Base-by-base conservation (phyloP, 148 eudicot species). In the Nyssa sinensis region DNA sequence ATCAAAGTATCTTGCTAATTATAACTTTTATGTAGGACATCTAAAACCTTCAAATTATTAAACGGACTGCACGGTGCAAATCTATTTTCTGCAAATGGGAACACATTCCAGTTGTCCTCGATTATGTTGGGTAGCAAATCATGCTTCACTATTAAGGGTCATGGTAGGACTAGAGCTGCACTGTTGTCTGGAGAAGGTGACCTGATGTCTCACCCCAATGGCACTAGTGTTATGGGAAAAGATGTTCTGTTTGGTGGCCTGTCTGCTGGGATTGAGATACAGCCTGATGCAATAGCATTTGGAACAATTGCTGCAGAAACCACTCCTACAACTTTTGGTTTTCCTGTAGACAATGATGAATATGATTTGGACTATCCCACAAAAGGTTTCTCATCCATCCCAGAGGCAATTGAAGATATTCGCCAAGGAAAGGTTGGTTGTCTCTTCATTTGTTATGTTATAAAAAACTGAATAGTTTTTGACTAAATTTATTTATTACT, bases 341-440 rank as follows among this genome's bases (percentile, higher is more conserved):
- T 92, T 75, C 72, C 84, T 35, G 28, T 61, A 34, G 87, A 86
- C 37, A 74, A 28, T 72, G 91, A 88, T 67, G 98, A 92, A 72
- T 94, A 72, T 71, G 96, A 87, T 79, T 77, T 92, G 67, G 97
- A 92, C 77, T 70, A 57, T 55, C 96, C 96, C 3, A 84, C 93
- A 6, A 62, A 77, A 81, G 97, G 96, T n/a, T 90, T 95, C 88
- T 84, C 97, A 57, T 88, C 96, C n/a, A 83, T 95, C 34, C 83
- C 88, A 21, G 99, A 92, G 72, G 99, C 99, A 49, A 86, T 95
- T 37, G 94, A 95, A 86, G 99, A 95, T 80, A 88, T 95, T 76
- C 90, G 90, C 49, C 83, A 88, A 64, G 99, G 99, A 85, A 95
- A 90, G 99, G 99, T 92, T 78, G 62, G 86, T 73, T 61, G 17